Evolutionary conservation across 2,329 filamentous ascomycete genomes (phyloP), one percentile per base, ranked within the genome.

Genomic region (Knufia fluminis): DNA sequence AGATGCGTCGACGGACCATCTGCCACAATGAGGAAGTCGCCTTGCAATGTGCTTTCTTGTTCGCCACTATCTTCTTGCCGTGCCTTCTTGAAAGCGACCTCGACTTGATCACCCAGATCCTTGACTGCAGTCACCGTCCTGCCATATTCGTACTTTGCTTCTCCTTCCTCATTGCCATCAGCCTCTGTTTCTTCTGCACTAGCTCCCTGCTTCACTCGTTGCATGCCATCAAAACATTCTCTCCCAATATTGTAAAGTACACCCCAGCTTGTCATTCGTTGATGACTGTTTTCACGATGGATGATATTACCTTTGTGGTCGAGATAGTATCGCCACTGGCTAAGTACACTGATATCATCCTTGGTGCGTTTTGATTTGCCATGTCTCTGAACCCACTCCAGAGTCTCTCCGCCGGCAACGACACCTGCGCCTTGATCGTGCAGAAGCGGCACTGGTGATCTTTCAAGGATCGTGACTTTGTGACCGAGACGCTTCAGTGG

Each of bases 221-320:
- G 23, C 23, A 49, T 32, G 4, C 67, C 67, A 50, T 74, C 71
- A 44, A 70, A 71, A 46, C 71, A 68, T 50, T 69, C 69, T 24
- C 71, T 63, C 52, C 73, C 61, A 4, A 73, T 52, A 45, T 70
- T 62, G 53, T 73, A 74, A 7, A 70, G 60, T 31, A 73, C 49
- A 48, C 73, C 71, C 71, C 72, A 74, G 48, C 68, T 71, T 2
- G 69, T 73, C 72, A 74, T 74, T 49, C 63, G 62, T 57, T 73
- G 71, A 26, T 57, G 52, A 51, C 62, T 62, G 6, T 49, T 51
- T 35, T 50, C 50, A 22, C 31, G 42, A 9, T 55, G 48, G n/a
- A 52, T 48, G 9, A 52, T 19, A 16, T 53, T 42, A 14, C 54
- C 54, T 16, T 45, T 22, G 14, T 40, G 43, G 45, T 57, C 48